A percentile compares a stretch with the other conserved stretches of the same genome.
These are phyloP conservation scores for Populus ilicifolia DNA, from an alignment of 345 rosid species.

Conservation along the genomic window DNA sequence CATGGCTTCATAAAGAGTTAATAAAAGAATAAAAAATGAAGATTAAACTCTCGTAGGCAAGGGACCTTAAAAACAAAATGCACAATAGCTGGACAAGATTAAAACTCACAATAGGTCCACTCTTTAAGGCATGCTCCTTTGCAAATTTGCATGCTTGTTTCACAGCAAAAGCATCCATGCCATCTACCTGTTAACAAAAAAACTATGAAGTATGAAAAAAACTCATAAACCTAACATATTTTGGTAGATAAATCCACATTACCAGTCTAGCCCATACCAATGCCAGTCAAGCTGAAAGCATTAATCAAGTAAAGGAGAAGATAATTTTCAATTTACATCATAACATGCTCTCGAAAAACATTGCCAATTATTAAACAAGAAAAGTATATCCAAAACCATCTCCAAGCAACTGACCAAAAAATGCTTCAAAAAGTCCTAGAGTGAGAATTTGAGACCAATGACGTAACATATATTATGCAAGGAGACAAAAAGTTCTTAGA, in stretches of 20 bases:
- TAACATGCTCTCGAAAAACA: neutral
- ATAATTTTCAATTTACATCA: neutral
- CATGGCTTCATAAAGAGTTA: neutral
- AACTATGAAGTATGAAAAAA: neutral
- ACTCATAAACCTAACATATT: neutral
- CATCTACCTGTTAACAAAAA: slow-evolving; percentile 64
- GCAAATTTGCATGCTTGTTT: slow-evolving; percentile 97
- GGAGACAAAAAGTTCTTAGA: neutral
- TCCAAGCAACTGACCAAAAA: neutral
- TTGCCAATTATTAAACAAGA: neutral
- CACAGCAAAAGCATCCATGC: slow-evolving; percentile 97
- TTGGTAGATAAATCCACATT: neutral
- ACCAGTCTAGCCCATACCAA: neutral
- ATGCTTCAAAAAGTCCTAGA: neutral
- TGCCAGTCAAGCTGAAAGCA: neutral
- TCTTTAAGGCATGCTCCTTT: slow-evolving; percentile 79
- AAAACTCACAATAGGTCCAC: slow-evolving; percentile 87
- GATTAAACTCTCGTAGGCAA: neutral
- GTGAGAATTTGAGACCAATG: neutral
- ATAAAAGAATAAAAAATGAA: neutral
- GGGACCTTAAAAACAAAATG: neutral
- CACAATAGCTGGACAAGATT: slow-evolving; percentile 2
- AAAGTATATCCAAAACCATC: neutral
- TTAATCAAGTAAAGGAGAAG: neutral
- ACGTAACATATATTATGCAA: neutral